Percentiles rank a stretch among this genome's conserved stretches.
Evolutionary conservation across 495 filamentous ascomycete genomes (phyloP).

Genomic region (Evansstolkia leycettana): DNA sequence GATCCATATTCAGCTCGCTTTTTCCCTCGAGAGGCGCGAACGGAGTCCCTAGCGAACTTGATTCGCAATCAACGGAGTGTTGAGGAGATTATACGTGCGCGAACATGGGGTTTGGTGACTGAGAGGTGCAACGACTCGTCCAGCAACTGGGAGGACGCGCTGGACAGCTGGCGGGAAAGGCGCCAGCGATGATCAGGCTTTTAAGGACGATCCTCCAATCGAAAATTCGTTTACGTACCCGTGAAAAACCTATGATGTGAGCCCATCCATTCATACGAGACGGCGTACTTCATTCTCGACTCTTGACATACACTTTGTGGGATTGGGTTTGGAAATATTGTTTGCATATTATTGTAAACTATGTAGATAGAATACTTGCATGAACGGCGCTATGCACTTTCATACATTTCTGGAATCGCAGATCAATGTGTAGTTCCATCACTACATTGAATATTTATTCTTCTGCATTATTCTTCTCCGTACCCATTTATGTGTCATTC

Average conservation of each 20-base stretch:
- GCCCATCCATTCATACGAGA: too few relatives aligned
- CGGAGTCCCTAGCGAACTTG: slow-evolving; percentile 65
- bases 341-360: not conserved
- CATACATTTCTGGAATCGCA: not conserved
- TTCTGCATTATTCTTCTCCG: too few relatives aligned
- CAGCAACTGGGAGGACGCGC: slow-evolving; percentile 47
- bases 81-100: slow-evolving; percentile 71
- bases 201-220: too few relatives aligned
- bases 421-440: too few relatives aligned
- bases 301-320: not conserved
- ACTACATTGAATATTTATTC: too few relatives aligned
- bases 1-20: slow-evolving; percentile 86
- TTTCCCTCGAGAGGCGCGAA: slow-evolving; percentile 72
- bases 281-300: not conserved
- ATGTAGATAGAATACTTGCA: slow-evolving; percentile 8
- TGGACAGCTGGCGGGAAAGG: slow-evolving; percentile 47
- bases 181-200: slow-evolving; percentile 10
- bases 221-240: too few relatives aligned
- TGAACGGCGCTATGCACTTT: not conserved
- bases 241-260: not conserved
- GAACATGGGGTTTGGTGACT: slow-evolving; percentile 72
- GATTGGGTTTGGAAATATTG: not conserved
- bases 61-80: slow-evolving; percentile 77
- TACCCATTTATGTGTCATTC: too few relatives aligned
- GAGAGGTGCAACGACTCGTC: slow-evolving; percentile 59